Evolutionary conservation across 129 eudicot species (phyloP).

Genomic region (Smallanthus sonchifolius): DNA sequence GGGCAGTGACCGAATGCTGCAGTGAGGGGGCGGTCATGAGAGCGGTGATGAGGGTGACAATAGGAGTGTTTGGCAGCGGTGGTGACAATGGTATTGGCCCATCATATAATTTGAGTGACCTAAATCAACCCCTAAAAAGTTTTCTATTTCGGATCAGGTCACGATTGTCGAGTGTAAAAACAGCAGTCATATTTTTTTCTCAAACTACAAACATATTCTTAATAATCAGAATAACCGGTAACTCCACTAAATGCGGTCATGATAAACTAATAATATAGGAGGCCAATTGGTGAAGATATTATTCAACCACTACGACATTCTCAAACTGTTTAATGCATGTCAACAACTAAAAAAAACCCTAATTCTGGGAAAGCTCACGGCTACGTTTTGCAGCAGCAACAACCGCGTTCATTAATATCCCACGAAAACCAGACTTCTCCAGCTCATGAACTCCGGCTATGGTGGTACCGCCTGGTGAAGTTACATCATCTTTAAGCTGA

Average conservation of each 20-base stretch:
- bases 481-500: slow-evolving; percentile 95
- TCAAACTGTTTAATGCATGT: not conserved
- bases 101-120: too few relatives aligned
- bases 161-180: too few relatives aligned
- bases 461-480: slow-evolving; percentile 98
- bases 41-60: too few relatives aligned
- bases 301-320: not conserved
- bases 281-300: not conserved
- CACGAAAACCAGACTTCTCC: slow-evolving; percentile 92
- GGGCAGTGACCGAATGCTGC: too few relatives aligned
- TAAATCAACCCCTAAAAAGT: too few relatives aligned
- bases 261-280: not conserved
- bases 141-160: too few relatives aligned
- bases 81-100: too few relatives aligned
- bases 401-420: slow-evolving; percentile 86
- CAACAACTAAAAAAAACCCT: slow-evolving; percentile 6
- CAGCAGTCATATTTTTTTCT: too few relatives aligned
- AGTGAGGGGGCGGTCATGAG: too few relatives aligned
- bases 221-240: not conserved
- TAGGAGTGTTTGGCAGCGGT: too few relatives aligned
- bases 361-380: slow-evolving; percentile 65
- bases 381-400: slow-evolving; percentile 95
- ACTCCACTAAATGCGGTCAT: slow-evolving; percentile 4
- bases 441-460: slow-evolving; percentile 92
- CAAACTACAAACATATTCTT: not conserved